These are phyloP conservation scores for Gaertneriomyces sp. DNA, from an alignment of 192 early-diverging fungal species.

Conservation along the genomic window DNA sequence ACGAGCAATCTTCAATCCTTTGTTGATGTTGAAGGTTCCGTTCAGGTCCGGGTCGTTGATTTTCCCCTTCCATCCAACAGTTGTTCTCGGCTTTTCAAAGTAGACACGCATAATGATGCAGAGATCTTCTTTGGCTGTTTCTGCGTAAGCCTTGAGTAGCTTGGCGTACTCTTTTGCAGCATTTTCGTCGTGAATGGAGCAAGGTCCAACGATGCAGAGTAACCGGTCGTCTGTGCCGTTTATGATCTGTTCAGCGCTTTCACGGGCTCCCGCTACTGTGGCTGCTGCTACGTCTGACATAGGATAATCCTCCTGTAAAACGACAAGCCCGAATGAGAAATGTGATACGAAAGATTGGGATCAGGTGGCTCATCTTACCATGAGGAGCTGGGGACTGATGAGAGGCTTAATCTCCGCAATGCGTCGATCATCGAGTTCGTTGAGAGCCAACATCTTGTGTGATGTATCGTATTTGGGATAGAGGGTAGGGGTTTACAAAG, in stretches of 20 bases:
- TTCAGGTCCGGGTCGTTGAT: constrained; percentile 64
- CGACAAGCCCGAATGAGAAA: too few relatives aligned
- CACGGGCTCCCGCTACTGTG: constrained; percentile 59
- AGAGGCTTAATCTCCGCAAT: constrained; percentile 64
- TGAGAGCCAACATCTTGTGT: constrained; percentile 52
- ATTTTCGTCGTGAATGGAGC: constrained; percentile 89
- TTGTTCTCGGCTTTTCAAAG: constrained; percentile 98
- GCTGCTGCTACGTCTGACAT: constrained; percentile 69
- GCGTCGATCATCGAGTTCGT: constrained; percentile 89
- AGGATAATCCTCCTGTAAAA: constrained; percentile 65
- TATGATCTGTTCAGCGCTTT: constrained; percentile 36
- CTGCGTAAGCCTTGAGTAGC: constrained; percentile 54
- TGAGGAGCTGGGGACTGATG: constrained; percentile 86
- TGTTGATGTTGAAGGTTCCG: constrained; percentile 88
- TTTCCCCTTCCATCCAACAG: constrained; percentile 95
- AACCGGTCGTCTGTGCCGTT: constrained; percentile 80
- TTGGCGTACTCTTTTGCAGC: constrained; percentile 66
- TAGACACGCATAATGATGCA: constrained; percentile 93
- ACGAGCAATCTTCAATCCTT: constrained; percentile 85
- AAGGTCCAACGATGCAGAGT: constrained; percentile 89
- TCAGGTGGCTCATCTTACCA: constrained; percentile 28
- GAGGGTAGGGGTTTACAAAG: too few relatives aligned
- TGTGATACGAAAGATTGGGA: too few relatives aligned
- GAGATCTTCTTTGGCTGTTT: constrained; percentile 69
- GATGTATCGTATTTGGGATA: too few relatives aligned